Evolutionary conservation across 2,329 filamentous ascomycete species (phyloP).

Genomic region (Colletotrichum sidae): DNA sequence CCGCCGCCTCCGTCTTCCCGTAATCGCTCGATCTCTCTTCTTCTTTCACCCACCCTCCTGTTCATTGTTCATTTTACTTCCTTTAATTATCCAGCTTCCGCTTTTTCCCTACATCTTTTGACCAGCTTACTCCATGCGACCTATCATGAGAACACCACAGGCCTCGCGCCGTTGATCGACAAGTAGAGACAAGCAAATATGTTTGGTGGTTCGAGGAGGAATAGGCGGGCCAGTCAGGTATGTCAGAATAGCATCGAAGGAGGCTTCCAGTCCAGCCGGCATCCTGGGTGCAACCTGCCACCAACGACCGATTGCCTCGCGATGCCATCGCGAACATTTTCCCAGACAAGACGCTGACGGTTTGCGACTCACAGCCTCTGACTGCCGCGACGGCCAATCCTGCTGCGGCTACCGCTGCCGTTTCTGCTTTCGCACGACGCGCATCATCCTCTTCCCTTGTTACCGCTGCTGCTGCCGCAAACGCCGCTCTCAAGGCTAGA

Average conservation of each 20-base stretch:
- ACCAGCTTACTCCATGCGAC: slow-evolving; percentile 23
- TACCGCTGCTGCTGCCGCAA: slow-evolving; percentile 85
- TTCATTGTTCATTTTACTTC: slow-evolving; percentile 12
- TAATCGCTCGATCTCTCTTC: slow-evolving; percentile 8
- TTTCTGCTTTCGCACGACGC: slow-evolving; percentile 81
- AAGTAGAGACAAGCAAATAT: slow-evolving; percentile 49
- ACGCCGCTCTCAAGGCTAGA: slow-evolving; percentile 80
- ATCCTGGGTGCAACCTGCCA: neutral
- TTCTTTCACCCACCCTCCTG: neutral
- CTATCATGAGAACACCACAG: slow-evolving; percentile 41
- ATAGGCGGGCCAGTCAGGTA: slow-evolving; percentile 62
- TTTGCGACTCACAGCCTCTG: slow-evolving; percentile 62
- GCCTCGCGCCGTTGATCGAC: slow-evolving; percentile 39
- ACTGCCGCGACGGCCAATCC: slow-evolving; percentile 74
- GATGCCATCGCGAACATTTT: too few species aligned
- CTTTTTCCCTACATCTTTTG: neutral
- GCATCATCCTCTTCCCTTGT: slow-evolving; percentile 72
- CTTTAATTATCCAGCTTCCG: neutral
- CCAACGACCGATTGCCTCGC: too few species aligned
- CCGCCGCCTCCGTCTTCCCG: slow-evolving; percentile 6
- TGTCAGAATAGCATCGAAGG: neutral
- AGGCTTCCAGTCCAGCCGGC: neutral
- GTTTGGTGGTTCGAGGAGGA: slow-evolving; percentile 64
- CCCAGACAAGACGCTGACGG: slow-evolving; percentile 14
- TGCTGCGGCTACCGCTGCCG: slow-evolving; percentile 82